A percentile compares a stretch with the other conserved stretches of the same genome.
Evolutionary conservation across 2,329 filamentous ascomycete genomes (phyloP).

Genomic region (Diaporthe nobilis): DNA sequence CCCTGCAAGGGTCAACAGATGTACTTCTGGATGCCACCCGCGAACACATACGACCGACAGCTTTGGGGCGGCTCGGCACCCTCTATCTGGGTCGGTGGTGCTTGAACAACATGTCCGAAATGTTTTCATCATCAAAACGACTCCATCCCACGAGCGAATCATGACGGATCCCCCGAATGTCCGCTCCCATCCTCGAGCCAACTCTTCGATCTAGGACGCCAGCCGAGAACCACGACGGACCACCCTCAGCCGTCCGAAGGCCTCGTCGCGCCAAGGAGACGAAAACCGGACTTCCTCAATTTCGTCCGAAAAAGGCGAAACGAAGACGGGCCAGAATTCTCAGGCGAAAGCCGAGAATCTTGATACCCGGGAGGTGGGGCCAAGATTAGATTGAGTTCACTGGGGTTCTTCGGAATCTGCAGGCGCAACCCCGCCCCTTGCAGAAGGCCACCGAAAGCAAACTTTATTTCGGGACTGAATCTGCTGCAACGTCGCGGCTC

Average conservation of each 20-base stretch:
- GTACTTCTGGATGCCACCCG: conserved; percentile 39
- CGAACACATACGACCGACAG: conserved; percentile 33
- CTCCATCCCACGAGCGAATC: background rate
- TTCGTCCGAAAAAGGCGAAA: conserved; percentile 6
- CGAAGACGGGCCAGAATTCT: background rate
- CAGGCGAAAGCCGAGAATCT: background rate
- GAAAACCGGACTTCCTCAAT: background rate
- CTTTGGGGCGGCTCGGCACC: conserved; percentile 27
- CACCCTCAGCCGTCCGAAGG: background rate
- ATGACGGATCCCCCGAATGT: background rate
- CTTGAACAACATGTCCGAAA: background rate
- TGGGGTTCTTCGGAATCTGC: background rate
- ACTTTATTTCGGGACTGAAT: background rate
- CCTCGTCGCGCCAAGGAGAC: background rate
- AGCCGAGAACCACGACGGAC: background rate
- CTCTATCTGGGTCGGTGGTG: conserved; percentile 32
- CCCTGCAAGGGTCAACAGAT: conserved; percentile 41
- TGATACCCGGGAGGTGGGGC: background rate
- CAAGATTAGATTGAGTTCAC: conserved; percentile 20
- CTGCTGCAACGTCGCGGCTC: conserved; percentile 5
- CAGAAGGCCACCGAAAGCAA: background rate
- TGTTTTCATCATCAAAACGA: background rate
- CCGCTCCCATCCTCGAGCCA: background rate
- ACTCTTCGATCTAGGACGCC: background rate
- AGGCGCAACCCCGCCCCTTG: background rate